Percentiles rank a stretch among this genome's conserved stretches.
Evolutionary conservation across 2,329 filamentous ascomycete species (phyloP).

Genomic region (Cladosporium sphaerospermum): DNA sequence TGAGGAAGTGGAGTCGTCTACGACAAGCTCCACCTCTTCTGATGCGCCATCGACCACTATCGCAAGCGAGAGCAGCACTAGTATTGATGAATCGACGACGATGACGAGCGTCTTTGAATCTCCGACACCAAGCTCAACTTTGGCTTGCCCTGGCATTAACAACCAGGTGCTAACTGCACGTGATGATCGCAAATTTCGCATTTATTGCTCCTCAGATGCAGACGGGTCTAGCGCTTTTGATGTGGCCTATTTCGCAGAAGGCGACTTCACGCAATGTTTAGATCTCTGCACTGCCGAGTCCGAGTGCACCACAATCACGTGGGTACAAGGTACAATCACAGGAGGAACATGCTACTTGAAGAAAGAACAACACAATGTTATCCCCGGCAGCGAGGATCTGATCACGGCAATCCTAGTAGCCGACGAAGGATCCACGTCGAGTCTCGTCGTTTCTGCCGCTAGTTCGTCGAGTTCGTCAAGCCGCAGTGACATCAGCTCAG

Average conservation of each 20-base stretch:
- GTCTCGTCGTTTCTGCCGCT: background rate
- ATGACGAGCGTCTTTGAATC: background rate
- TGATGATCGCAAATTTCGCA: conserved; percentile 1
- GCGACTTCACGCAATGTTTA: background rate
- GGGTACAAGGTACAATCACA: background rate
- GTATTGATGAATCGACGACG: background rate
- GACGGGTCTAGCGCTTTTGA: background rate
- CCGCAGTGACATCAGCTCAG: background rate
- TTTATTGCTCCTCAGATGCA: conserved; percentile 12
- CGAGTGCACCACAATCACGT: background rate
- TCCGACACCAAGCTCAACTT: background rate
- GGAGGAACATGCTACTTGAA: conserved; percentile 11
- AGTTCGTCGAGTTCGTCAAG: background rate
- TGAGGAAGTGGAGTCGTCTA: background rate
- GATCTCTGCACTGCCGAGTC: background rate
- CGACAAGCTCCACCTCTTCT: background rate
- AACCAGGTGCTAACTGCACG: conserved; percentile 3
- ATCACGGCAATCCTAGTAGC: background rate
- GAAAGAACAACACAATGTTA: background rate
- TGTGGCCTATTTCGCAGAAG: background rate
- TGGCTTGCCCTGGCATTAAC: conserved; percentile 4
- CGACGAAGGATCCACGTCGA: background rate
- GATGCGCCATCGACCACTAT: too few species aligned
- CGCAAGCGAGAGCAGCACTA: too few species aligned
- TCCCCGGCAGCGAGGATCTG: background rate